Evolutionary conservation across 306 rosid species (phyloP).

Genomic region (Senna siamea): DNA sequence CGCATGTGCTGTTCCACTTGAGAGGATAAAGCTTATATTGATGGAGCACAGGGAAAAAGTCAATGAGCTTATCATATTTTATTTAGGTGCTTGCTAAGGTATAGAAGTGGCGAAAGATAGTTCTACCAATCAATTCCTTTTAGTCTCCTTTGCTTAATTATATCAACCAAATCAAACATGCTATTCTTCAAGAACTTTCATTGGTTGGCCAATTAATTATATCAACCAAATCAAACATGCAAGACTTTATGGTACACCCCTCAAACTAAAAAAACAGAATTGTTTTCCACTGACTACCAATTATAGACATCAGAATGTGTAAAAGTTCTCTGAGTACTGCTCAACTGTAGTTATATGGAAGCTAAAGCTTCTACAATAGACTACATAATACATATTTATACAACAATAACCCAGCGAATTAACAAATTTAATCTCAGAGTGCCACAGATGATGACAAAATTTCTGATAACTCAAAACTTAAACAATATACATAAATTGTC

Average conservation of each 20-base stretch:
- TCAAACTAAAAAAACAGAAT: not conserved
- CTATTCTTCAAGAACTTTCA: not conserved
- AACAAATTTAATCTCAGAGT: not conserved
- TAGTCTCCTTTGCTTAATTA: not conserved
- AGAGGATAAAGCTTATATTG: too few relatives aligned
- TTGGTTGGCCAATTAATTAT: not conserved
- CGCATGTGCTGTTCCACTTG: too few relatives aligned
- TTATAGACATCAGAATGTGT: not conserved
- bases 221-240: not conserved
- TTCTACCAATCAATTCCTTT: not conserved
- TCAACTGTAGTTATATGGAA: not conserved
- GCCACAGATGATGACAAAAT: not conserved
- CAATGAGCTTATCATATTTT: too few relatives aligned
- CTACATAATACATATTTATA: not conserved
- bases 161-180: not conserved
- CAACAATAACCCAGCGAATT: not conserved
- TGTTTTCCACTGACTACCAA: not conserved
- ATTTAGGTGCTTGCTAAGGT: too few relatives aligned
- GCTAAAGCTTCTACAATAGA: not conserved
- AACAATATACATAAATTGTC: not conserved
- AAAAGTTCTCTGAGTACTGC: not conserved
- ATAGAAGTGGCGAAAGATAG: not conserved
- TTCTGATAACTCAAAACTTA: not conserved
- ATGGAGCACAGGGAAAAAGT: too few relatives aligned
- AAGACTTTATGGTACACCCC: not conserved